Conservation (phyloP, 257 asterid species). For the Solanum acaule region DNA sequence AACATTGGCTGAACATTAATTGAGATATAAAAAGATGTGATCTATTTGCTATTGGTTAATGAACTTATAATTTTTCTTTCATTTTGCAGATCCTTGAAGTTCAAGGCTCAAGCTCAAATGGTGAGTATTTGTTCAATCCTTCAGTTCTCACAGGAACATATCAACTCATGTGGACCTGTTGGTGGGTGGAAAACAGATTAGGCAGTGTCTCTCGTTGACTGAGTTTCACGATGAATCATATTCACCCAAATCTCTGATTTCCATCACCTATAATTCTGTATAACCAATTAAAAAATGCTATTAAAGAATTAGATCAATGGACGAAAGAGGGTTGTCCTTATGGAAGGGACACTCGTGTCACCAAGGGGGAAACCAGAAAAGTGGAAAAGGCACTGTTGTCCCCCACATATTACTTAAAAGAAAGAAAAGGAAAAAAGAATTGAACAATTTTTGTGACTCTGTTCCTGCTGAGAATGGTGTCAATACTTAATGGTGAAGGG, state of each 20-base stretch:
- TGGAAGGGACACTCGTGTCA: neutral
- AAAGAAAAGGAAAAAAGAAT: neutral
- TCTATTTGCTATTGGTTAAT: neutral
- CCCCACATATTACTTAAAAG: neutral
- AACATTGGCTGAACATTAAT: neutral
- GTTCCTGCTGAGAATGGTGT: neutral
- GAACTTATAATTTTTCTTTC: neutral
- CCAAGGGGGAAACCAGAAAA: neutral
- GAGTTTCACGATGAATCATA: neutral
- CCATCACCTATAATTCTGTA: neutral
- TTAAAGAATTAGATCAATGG: neutral
- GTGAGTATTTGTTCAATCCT: conserved; percentile 36
- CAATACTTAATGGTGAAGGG: neutral
- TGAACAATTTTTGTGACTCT: neutral
- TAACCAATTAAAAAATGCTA: neutral
- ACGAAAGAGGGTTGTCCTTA: neutral
- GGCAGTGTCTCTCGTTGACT: neutral
- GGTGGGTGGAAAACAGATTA: neutral
- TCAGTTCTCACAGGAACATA: conserved; percentile 1
- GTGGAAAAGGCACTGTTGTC: neutral
- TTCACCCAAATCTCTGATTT: neutral
- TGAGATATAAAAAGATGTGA: neutral
- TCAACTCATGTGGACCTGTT: conserved; percentile 2
- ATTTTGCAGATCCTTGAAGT: conserved; percentile 37
- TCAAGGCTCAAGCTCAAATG: conserved; percentile 30